Evolutionary conservation across 331 rosid species (phyloP).

Genomic region (Spiraea crenata): DNA sequence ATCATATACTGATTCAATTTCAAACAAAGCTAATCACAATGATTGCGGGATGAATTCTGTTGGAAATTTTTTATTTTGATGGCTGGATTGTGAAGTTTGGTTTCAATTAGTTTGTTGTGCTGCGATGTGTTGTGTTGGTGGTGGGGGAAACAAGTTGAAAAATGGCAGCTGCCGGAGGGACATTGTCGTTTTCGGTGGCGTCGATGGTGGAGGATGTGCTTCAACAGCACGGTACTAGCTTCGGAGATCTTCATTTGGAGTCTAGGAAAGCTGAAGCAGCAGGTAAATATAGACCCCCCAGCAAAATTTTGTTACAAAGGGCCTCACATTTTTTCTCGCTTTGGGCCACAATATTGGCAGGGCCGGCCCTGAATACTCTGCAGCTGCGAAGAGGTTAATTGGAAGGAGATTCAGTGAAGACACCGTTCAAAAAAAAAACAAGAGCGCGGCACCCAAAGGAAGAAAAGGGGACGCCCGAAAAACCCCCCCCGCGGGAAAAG

Average conservation of each 20-base stretch:
- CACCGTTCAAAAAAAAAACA: too few relatives aligned
- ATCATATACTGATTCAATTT: too few relatives aligned
- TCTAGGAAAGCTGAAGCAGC: conserved; percentile 84
- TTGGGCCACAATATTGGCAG: too few relatives aligned
- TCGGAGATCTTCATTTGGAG: conserved; percentile 72
- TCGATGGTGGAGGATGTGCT: conserved; percentile 91
- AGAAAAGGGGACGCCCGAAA: too few relatives aligned
- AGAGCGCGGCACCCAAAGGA: too few relatives aligned
- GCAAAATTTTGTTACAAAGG: too few relatives aligned
- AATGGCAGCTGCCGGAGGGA: conserved; percentile 44
- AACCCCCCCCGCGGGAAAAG: too few relatives aligned
- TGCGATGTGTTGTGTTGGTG: not conserved
- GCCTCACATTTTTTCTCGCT: too few relatives aligned
- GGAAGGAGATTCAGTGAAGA: too few relatives aligned
- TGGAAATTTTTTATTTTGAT: not conserved
- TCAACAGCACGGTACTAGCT: conserved; percentile 72
- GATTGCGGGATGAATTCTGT: not conserved
- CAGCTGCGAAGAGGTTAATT: too few relatives aligned
- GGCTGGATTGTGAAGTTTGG: conserved; percentile 2
- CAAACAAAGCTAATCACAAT: conserved; percentile 1
- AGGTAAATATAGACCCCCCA: too few relatives aligned
- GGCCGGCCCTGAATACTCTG: too few relatives aligned
- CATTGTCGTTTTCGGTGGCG: conserved; percentile 72
- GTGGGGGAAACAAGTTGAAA: conserved; percentile 12
- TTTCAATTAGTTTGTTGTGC: not conserved